phyloP scores from a whole-genome alignment of 257 asterid genomes.

The Gentiana macrophylla region DNA sequence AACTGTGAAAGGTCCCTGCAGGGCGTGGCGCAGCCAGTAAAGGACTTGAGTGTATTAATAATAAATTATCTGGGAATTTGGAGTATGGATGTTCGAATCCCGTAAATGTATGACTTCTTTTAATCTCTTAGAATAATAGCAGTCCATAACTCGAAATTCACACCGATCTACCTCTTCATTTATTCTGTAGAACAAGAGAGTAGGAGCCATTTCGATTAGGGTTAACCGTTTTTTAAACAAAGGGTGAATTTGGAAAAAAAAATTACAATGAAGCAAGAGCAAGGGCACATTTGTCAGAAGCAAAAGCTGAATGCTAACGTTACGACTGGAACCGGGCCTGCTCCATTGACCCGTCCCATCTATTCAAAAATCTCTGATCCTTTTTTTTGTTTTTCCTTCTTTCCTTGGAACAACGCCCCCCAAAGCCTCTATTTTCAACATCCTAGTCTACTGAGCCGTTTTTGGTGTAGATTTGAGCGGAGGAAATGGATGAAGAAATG shows the following conservation, averaged over 20 bases:
- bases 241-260: neutral
- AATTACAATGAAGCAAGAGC: neutral
- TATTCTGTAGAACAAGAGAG: no score
- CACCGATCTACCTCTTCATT: no score
- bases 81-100: no score
- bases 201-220: no score
- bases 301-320: conserved; percentile 20
- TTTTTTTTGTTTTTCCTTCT: conserved; percentile 17
- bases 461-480: neutral
- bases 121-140: no score
- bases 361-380: conserved; percentile 52
- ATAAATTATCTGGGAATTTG: no score
- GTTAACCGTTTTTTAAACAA: neutral
- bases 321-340: conserved; percentile 21
- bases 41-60: no score
- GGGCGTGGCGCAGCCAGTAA: no score
- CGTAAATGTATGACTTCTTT: no score
- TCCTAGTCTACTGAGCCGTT: conserved; percentile 2
- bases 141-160: no score
- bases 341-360: conserved; percentile 18
- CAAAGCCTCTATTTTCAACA: conserved; percentile 6
- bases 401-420: conserved; percentile 12
- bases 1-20: no score
- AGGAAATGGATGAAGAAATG: conserved; percentile 50
- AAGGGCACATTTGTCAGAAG: conserved; percentile 23